Base-by-base conservation (phyloP, 2,329 filamentous ascomycete genomes). In the Nannizzia gypsea region DNA sequence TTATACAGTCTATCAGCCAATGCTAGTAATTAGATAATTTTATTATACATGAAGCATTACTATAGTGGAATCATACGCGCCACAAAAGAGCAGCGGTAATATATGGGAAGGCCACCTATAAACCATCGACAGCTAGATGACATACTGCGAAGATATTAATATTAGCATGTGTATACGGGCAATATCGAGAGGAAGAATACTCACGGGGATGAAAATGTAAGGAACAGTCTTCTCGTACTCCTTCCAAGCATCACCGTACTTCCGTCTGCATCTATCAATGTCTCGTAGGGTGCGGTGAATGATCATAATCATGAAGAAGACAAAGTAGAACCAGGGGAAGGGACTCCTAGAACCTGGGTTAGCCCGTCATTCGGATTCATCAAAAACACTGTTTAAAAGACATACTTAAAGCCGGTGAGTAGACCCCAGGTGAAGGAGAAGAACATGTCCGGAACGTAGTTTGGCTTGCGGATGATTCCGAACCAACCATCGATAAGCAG, bases 261-360 rank as follows among this genome's bases (percentile, higher is more conserved):
- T 90, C 66, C 78, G 78, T 59, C 82, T 80, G 74, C 89, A 95
- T 64, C 85, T 80, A 70, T 87, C 79, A 62, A 91, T 88, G 69
- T 95, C 89, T 62, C 89, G 80, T 64, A 77, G 77, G 3, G 88
- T 86, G 61, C 89, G 86, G 72, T 95, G 89, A 6, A 83, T 78
- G 68, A 93, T 92, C 88, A 92, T 92, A 65, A 75, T 74, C 20
- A 79, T 78, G 71, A 95, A 95, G 78, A 95, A 95, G 36, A 88
- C 73, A 0, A 88, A 86, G 71, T 95, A 92, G 74, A 95, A 93
- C 88, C 89, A 95, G 0, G 89, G 89, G 74, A 92, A 91, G 0
- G 89, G 88, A 69, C 85, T 89, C 40, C 78, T 78, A 28, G 3
- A 36, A 36, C n/a, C n/a, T n/a, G 13, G 1, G 15, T 2, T 20